Percentiles rank a stretch among this genome's conserved stretches.
Evolutionary conservation across 345 rosid species (phyloP).

Genomic region (Hibiscus mutabilis): DNA sequence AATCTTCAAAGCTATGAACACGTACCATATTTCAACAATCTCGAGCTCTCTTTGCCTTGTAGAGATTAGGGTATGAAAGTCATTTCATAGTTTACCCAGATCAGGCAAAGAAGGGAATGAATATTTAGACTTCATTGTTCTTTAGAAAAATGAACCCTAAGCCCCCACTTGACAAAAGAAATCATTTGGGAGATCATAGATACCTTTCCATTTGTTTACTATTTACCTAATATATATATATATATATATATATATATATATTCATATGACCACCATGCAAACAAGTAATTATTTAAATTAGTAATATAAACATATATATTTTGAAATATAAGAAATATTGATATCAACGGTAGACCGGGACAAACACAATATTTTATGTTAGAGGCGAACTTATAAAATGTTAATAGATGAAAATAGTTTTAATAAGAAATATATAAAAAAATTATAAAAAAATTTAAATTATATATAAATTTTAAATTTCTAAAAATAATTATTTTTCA

Average conservation of each 20-base stretch:
- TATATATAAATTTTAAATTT: too few relatives aligned
- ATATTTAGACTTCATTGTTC: conserved; percentile 3
- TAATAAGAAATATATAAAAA: too few relatives aligned
- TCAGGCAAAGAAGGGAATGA: conserved; percentile 2
- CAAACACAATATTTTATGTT: too few relatives aligned
- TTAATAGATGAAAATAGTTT: too few relatives aligned
- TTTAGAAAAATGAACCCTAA: conserved; percentile 4
- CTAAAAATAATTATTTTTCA: too few relatives aligned
- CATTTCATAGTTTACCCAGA: neutral
- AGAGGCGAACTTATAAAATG: too few relatives aligned
- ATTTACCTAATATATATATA: neutral
- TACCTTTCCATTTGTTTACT: neutral
- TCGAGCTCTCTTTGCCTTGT: neutral
- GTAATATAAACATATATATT: too few relatives aligned
- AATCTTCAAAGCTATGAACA: conserved; percentile 21
- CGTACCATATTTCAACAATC: neutral
- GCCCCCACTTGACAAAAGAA: conserved; percentile 17
- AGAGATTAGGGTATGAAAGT: neutral
- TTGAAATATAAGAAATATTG: too few relatives aligned
- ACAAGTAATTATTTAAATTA: neutral
- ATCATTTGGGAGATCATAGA: conserved; percentile 5
- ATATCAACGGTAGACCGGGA: too few relatives aligned
- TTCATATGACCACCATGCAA: conserved; percentile 4
- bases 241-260: neutral
- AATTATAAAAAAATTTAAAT: too few relatives aligned